Base-by-base conservation (phyloP, 1,284 basidiomycete species). In the Trametes polyzona region DNA sequence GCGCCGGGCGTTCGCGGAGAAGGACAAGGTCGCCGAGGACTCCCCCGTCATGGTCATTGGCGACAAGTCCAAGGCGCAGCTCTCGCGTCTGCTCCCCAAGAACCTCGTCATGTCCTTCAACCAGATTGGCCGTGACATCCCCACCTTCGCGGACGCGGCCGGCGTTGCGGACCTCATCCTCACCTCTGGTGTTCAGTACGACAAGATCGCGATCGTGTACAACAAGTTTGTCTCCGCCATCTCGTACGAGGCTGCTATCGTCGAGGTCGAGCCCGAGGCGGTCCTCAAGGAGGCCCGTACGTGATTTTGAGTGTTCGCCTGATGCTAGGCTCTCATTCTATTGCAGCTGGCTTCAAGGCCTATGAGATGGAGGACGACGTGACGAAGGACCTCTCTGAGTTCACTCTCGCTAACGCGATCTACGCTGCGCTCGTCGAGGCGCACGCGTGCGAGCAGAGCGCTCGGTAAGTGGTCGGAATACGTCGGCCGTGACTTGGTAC, bases 301-400 rank as follows among this genome's bases (percentile, higher is more conserved):
- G 88, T 82, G 10, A 3, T n/a, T n/a, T 16, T 16, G n/a, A 2
- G 2, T 29, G 21, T 5, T 3, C 6, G n/a, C 24, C 6, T 0
- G 10, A 16, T 24, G 17, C 55, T 24, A n/a, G 43, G 21, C 27
- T 23, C 39, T 47, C 16, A 32, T n/a, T 10, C 26, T 37, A 16
- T 29, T 42, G 39, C 60, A 93, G 91, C 90, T 65, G 89, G 89
- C 50, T 95, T 95, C 87, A 87, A 87, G 73, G 83, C 87, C 23
- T 98, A 98, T 74, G 95, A 98, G 79, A 93, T 95, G 83, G 95
- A 97, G 74, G 95, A 96, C 69, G 95, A 98, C 69, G 87, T 91
- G 42, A 93, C 94, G 66, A 93, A 90, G 75, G 96, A 99, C 74
- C 83, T 99, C 40, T 87, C 93, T 61, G 95, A 98, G 76, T 99